A percentile compares a stretch with the other conserved stretches of the same genome.
These are phyloP conservation scores for Pittosporum tobira DNA, from an alignment of 129 eudicot genomes.

Conservation along the genomic window DNA sequence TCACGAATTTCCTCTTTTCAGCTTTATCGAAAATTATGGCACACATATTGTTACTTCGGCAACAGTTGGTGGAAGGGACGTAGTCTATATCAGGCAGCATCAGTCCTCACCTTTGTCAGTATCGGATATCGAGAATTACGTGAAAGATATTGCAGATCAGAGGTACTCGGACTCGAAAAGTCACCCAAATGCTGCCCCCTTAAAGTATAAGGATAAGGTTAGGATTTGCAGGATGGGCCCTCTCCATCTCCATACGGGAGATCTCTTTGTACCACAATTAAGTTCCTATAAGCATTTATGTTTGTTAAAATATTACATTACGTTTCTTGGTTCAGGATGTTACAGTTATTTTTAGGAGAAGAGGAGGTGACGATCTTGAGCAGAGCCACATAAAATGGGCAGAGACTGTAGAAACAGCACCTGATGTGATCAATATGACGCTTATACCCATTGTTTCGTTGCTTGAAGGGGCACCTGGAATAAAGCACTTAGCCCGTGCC, in stretches of 20 bases:
- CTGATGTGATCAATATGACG: constrained; percentile 87
- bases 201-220: constrained; percentile 90
- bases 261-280: not conserved
- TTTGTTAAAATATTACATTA: not conserved
- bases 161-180: constrained; percentile 51
- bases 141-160: constrained; percentile 77
- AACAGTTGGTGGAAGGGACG: constrained; percentile 91
- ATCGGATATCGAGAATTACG: constrained; percentile 68
- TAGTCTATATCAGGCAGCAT: constrained; percentile 85
- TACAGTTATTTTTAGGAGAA: constrained; percentile 75
- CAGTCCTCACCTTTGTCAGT: constrained; percentile 74
- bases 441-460: constrained; percentile 78
- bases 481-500: constrained; percentile 69
- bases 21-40: constrained; percentile 89
- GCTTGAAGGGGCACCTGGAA: constrained; percentile 77
- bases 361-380: constrained; percentile 95
- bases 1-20: constrained; percentile 29
- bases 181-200: constrained; percentile 54
- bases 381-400: constrained; percentile 84
- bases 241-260: not conserved
- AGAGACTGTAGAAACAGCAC: constrained; percentile 66
- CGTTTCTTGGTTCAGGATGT: constrained; percentile 53
- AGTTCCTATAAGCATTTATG: not conserved
- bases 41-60: constrained; percentile 88
- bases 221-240: constrained; percentile 7